Evolutionary conservation across 768 basidiomycete genomes (phyloP).

Genomic region (Mycena alexandri): DNA sequence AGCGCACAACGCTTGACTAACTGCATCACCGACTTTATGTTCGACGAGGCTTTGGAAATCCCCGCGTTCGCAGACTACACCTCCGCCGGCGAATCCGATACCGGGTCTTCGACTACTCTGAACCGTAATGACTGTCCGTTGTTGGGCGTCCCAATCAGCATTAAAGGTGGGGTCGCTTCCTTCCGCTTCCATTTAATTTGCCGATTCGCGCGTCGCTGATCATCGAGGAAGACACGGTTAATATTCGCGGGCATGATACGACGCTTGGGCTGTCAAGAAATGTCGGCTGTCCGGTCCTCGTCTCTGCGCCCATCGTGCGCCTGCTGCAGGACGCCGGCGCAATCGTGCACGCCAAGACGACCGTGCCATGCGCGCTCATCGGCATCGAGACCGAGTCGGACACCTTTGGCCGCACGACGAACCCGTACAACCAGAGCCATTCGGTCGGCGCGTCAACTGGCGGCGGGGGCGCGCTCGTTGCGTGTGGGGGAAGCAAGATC

Average conservation of each 20-base stretch:
- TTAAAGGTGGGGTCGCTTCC: slow-evolving; percentile 61
- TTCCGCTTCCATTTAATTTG: slow-evolving; percentile 29
- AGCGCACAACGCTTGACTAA: slow-evolving; percentile 66
- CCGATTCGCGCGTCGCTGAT: slow-evolving; percentile 1
- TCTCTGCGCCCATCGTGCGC: slow-evolving; percentile 64
- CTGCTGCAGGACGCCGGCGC: slow-evolving; percentile 73
- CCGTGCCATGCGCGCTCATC: slow-evolving; percentile 68
- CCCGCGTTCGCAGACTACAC: slow-evolving; percentile 29
- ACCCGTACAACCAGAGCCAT: slow-evolving; percentile 69
- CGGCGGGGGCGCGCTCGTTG: slow-evolving; percentile 77
- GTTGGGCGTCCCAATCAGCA: slow-evolving; percentile 70
- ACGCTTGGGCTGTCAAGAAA: slow-evolving; percentile 70
- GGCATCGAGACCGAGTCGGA: slow-evolving; percentile 71
- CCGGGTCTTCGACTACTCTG: slow-evolving; percentile 14
- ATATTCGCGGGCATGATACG: slow-evolving; percentile 67
- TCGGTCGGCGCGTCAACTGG: slow-evolving; percentile 77
- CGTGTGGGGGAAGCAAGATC: slow-evolving; percentile 72
- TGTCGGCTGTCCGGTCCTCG: slow-evolving; percentile 57
- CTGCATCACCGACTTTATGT: slow-evolving; percentile 73
- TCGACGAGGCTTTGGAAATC: slow-evolving; percentile 42
- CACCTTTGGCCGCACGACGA: slow-evolving; percentile 70
- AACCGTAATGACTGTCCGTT: slow-evolving; percentile 53
- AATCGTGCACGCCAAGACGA: slow-evolving; percentile 77
- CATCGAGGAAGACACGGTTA: slow-evolving; percentile 49
- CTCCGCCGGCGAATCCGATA: slow-evolving; percentile 53